A percentile compares a stretch with the other conserved stretches of the same genome.
These are phyloP conservation scores for Phytophthora aleatoria DNA, from an alignment of 352 stramenopile genomes.

Conservation along the genomic window DNA sequence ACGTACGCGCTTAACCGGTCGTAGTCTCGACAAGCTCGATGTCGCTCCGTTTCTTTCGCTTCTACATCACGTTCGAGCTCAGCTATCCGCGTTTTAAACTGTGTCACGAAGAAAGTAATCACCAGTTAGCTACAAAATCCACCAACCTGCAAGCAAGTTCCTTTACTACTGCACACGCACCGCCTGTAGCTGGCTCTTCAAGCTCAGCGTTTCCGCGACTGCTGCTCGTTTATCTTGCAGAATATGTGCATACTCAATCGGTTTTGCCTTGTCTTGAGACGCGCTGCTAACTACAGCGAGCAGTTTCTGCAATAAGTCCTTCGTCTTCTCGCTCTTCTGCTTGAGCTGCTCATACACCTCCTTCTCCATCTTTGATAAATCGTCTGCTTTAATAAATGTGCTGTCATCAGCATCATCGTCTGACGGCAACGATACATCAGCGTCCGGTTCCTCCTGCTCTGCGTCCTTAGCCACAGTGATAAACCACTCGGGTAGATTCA, in stretches of 20 bases:
- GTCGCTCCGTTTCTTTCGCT: constrained; percentile 76
- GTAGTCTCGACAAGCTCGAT: constrained; percentile 76
- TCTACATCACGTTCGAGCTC: constrained; percentile 74
- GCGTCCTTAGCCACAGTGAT: constrained; percentile 57
- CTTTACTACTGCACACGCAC: constrained; percentile 39
- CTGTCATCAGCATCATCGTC: constrained; percentile 34
- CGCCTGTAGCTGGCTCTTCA: constrained; percentile 60
- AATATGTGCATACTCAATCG: constrained; percentile 60
- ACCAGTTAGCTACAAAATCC: constrained; percentile 10
- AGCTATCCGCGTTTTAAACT: constrained; percentile 63
- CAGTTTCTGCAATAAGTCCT: constrained; percentile 45
- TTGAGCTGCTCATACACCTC: constrained; percentile 49
- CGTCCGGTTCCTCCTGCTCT: constrained; percentile 39
- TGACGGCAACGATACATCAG: constrained; percentile 32
- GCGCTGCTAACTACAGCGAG: constrained; percentile 28
- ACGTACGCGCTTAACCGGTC: constrained; percentile 70
- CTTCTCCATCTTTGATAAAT: constrained; percentile 50
- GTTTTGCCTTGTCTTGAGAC: constrained; percentile 25
- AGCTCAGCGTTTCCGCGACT: constrained; percentile 41
- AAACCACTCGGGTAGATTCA: constrained; percentile 79
- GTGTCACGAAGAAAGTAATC: constrained; percentile 14
- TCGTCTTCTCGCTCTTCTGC: constrained; percentile 34
- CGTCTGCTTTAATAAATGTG: constrained; percentile 33
- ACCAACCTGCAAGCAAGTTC: constrained; percentile 1
- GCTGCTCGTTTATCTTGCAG: constrained; percentile 61